phyloP scores from a whole-genome alignment of 2,329 filamentous ascomycete genomes.

The Metarhizium album region DNA sequence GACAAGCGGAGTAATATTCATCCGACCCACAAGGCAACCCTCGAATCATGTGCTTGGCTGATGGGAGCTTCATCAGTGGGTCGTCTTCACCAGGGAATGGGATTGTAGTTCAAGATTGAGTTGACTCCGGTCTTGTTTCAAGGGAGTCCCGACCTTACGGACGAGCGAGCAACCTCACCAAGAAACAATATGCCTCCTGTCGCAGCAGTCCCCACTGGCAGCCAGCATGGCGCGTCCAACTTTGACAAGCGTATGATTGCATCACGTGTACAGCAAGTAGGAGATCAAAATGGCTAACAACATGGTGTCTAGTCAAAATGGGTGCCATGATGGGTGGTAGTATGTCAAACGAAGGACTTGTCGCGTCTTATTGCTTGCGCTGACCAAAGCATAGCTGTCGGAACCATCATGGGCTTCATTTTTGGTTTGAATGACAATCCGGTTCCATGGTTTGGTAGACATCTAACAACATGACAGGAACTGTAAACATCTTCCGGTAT shows the following conservation, averaged over 20 bases:
- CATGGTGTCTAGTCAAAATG: constrained; percentile 55
- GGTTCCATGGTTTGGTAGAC: neutral
- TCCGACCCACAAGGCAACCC: constrained; percentile 11
- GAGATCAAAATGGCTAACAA: neutral
- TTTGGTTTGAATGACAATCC: constrained; percentile 52
- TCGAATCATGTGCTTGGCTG: constrained; percentile 16
- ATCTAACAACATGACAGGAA: constrained; percentile 43
- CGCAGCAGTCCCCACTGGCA: constrained; percentile 24
- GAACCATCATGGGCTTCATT: constrained; percentile 94
- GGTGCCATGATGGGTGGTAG: constrained; percentile 97
- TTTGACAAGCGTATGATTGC: constrained; percentile 41
- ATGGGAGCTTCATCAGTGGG: neutral
- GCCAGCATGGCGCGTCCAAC: constrained; percentile 38
- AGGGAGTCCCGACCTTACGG: neutral
- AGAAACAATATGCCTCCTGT: constrained; percentile 29
- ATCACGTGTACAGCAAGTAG: neutral
- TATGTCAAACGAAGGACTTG: constrained; percentile 42
- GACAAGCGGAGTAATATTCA: constrained; percentile 15
- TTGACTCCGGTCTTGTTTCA: neutral
- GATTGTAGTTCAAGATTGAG: neutral
- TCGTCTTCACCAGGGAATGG: neutral
- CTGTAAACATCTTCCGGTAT: constrained; percentile 89
- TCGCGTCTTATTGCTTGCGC: neutral
- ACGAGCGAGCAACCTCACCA: neutral
- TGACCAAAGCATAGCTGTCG: constrained; percentile 60